A percentile compares a stretch with the other conserved stretches of the same genome.
These are phyloP conservation scores for Phytophthora melonis DNA, from an alignment of 352 stramenopile genomes.

Conservation along the genomic window DNA sequence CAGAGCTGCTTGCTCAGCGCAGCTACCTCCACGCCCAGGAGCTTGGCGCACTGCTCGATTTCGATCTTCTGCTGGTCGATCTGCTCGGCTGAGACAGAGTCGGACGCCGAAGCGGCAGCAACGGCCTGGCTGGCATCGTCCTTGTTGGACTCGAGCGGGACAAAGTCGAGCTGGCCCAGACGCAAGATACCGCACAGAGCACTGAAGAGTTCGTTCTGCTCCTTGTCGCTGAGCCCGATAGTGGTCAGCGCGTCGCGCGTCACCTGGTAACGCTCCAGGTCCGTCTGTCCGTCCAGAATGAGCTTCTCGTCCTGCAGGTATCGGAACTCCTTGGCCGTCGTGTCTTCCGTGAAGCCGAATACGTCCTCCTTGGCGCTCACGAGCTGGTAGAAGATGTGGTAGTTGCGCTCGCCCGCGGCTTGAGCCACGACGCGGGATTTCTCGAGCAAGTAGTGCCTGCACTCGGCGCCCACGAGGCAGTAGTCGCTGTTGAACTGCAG, in stretches of 20 bases:
- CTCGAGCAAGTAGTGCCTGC: conserved; percentile 96
- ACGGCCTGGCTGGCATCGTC: conserved; percentile 78
- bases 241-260: conserved; percentile 82
- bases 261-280: conserved; percentile 83
- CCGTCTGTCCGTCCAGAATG: conserved; percentile 71
- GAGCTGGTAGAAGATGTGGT: conserved; percentile 99
- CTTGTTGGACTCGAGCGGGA: conserved; percentile 78
- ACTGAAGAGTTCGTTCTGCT: conserved; percentile 81
- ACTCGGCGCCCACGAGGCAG: conserved; percentile 89
- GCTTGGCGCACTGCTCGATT: conserved; percentile 67
- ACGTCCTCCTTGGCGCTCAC: conserved; percentile 66
- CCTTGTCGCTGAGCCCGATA: conserved; percentile 73
- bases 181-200: conserved; percentile 81
- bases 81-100: conserved; percentile 30
- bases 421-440: conserved; percentile 96
- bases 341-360: conserved; percentile 59
- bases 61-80: conserved; percentile 69
- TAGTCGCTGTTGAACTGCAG: conserved; percentile 92
- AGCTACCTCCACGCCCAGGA: conserved; percentile 75
- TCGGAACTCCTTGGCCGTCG: conserved; percentile 67
- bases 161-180: conserved; percentile 86
- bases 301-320: conserved; percentile 83
- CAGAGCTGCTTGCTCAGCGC: conserved; percentile 78
- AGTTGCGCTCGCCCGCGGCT: conserved; percentile 94
- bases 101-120: conserved; percentile 32